Evolutionary conservation across 306 rosid genomes (phyloP).

Genomic region (Begonia fuchsioides): DNA sequence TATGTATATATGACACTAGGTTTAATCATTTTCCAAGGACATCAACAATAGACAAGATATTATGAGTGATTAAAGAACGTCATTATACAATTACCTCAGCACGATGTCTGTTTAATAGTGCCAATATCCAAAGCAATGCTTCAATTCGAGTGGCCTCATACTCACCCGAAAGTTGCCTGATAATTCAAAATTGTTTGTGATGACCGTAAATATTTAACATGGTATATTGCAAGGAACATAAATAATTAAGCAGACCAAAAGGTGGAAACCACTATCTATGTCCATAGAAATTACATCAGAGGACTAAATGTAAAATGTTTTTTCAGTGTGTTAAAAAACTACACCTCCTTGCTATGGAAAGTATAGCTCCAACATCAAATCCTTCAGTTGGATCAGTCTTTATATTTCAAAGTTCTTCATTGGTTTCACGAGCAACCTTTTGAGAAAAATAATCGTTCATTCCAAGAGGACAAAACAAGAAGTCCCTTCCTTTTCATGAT

Average conservation of each 20-base stretch:
- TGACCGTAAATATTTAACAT: conserved; percentile 14
- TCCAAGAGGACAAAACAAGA: conserved; percentile 1
- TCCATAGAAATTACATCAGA: no score
- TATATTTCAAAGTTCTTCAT: conserved; percentile 76
- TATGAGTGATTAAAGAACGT: no score
- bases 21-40: no score
- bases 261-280: no score
- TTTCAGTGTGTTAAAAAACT: no score
- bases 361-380: conserved; percentile 76
- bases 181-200: conserved; percentile 22
- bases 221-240: no score
- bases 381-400: conserved; percentile 77
- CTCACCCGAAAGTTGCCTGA: conserved; percentile 83
- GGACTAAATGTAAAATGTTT: no score
- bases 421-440: conserved; percentile 98
- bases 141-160: conserved; percentile 95
- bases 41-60: no score
- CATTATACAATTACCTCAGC: conserved; percentile 36
- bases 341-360: conserved; percentile 78
- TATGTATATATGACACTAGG: no score
- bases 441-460: conserved; percentile 2
- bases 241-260: no score
- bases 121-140: conserved; percentile 90
- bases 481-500: neutral
- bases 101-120: conserved; percentile 73